Base-by-base conservation (phyloP, 306 rosid species). In the Rosa lucieae region DNA sequence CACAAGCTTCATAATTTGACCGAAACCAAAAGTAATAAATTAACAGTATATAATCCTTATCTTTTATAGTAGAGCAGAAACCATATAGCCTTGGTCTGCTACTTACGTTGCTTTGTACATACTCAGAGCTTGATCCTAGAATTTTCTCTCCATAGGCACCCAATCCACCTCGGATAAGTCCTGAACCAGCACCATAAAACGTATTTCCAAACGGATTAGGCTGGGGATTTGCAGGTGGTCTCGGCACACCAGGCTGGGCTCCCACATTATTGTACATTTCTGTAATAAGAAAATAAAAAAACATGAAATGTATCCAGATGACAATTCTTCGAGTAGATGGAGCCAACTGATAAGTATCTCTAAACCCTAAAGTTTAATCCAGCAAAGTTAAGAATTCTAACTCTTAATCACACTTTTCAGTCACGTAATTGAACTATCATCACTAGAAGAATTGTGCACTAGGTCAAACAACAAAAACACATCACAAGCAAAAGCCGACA, bases 51-150 rank as follows among this genome's bases (percentile, higher is more conserved):
- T 49, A 13, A 14, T 49, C 55, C 5, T 49, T 14, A 14, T 49
- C 55, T 13, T 2, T 14, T 49, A 13, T 5, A 68, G 39, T 52
- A 67, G 3, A 7, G 58, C 32, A 8, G 39, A 74, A 35, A 17
- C 35, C 32, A 73, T 71, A 61, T 68, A 15, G 67, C 37, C 20
- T 74, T 43, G 43, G 32, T 12, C 10, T 78, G 58, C 74, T 6
- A 86, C 89, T 91, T 90, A 93, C 99, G 79, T 95, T 95, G 97
- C 99, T 93, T 87, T 95, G 99, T 77, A 95, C 98, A 84, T 95
- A 95, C 82, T 95, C 99, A 47, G 97, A 93, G 83, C 99, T 87
- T 0, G 99, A 95, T 72, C 99, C 99, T 44, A 95, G 85, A 44
- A 93, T 92, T 66, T 86, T 95, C 79, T 92, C 99, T 21, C 99